Base-by-base conservation (phyloP, 1,284 basidiomycete species). In the Cryptococcus sp. region DNA sequence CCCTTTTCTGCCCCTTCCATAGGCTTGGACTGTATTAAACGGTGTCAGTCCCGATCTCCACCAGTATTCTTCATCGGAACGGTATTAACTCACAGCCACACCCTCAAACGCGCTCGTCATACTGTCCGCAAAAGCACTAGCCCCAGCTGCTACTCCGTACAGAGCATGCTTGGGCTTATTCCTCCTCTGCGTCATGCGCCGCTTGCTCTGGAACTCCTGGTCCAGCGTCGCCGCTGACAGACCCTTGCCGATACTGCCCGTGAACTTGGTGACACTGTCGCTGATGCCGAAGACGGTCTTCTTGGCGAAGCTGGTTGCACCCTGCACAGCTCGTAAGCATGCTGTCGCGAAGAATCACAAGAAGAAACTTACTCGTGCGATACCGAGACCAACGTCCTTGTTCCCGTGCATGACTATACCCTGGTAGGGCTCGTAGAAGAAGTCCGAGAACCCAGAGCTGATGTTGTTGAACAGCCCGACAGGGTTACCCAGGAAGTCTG, bases 391-490 rank as follows among this genome's bases (percentile, higher is more conserved):
- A 18, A 99, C 79, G 67, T 98, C 96, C 69, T 86, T 87, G 77
- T 96, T 94, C 16, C 96, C 96, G 70, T 96, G 93, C 85, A 97
- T 91, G 55, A 99, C 89, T 37, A 95, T 89, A 38, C 95, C 95
- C 61, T 96, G 89, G 80, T 95, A 98, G 9, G 96, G 96, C 77
- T 98, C 96, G 70, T 98, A 98, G 81, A 98, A 98, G 65, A 98
- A 94, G 75, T 98, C 96, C 47, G 90, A 89, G 8, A 98, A 91
- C n/a, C 96, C 96, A 23, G 93, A 97, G 71, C 91, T 95, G 71
- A 99, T 94, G 70, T 98, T 98, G 61, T 91, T 97, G 81, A 99
- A 98, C 51, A 99, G 81, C 13, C 95, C 95, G 33, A 98, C 92
- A 5, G 95, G 95, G 63, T 80, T 80, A 35, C 80, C 82, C 39